Evolutionary conservation across 345 rosid genomes (phyloP).

Genomic region (Eucalyptus grandis): DNA sequence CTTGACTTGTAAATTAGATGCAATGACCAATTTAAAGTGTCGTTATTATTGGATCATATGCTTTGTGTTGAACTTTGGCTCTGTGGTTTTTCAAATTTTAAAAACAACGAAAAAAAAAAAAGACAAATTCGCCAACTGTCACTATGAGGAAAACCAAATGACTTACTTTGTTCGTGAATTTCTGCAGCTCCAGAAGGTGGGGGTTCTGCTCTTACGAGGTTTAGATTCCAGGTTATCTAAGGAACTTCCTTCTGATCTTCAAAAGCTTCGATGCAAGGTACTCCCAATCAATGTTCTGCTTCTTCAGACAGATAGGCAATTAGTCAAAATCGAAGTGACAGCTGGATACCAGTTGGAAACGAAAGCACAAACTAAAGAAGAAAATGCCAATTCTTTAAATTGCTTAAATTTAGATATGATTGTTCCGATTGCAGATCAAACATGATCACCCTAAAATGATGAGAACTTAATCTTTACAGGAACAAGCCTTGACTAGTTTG

Average conservation of each 20-base stretch:
- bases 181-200: constrained; percentile 74
- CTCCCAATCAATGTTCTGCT: neutral
- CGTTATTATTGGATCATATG: neutral
- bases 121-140: neutral
- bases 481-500: neutral
- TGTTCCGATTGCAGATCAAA: neutral
- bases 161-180: neutral
- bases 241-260: constrained; percentile 90
- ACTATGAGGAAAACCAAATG: neutral
- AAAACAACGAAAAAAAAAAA: neutral
- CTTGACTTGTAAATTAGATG: neutral
- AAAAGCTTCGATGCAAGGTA: constrained; percentile 96
- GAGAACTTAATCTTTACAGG: neutral
- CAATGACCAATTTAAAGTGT: neutral
- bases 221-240: constrained; percentile 91
- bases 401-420: neutral
- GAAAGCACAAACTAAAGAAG: neutral
- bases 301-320: neutral
- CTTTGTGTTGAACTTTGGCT: neutral
- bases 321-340: neutral
- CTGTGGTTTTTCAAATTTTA: neutral
- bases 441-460: neutral
- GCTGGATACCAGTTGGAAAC: neutral
- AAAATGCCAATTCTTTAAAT: neutral
- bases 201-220: constrained; percentile 87